Evolutionary conservation across 352 stramenopile genomes (phyloP), one percentile per base, ranked within the genome.

Genomic region (Globisporangium emineosum): DNA sequence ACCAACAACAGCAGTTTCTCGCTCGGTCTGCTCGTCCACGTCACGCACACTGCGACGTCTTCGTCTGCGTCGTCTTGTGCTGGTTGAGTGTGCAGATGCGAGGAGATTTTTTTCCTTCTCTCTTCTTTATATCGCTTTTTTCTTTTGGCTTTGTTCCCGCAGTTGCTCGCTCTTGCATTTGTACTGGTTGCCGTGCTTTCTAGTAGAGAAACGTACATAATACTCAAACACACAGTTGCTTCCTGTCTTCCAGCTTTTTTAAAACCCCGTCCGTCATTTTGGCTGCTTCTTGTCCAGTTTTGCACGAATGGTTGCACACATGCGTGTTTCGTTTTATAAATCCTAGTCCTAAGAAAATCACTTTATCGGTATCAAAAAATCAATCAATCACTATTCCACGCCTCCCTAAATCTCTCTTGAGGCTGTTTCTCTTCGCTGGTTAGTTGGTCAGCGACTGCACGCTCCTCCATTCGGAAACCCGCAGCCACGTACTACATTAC

Each of bases 401-500:
- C 49, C 49, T 54, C 21, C 12, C 23, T 19, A 10, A 15, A 52
- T 30, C 45, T 19, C 23, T 54, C 47, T 19, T 32, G 49, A 54
- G 29, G 49, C 10, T 9, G n/a, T 10, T 12, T 25, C 45, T 52
- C 27, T 12, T 52, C 9, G 17, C 49, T 55, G 5, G n/a, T 30
- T 9, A 4, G 10, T 29, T n/a, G n/a, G n/a, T n/a, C n/a, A n/a
- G n/a, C 43, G 27, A 54, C 50, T 37, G 27, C 27, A 3, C 15
- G 7, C 27, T 56, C 32, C 50, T 56, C 27, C 50, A 56, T 40
- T 56, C 50, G 27, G 32, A 56, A 56, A 32, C 50, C 17, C 50
- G 27, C 30, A 47, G 2, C 17, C 37, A 9, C n/a, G 8, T 37
- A n/a, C n/a, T n/a, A n/a, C n/a, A n/a, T 45, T n/a, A 6, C 15